phyloP scores from a whole-genome alignment of 2,329 filamentous ascomycete genomes.

The Plectosphaerella sp. region DNA sequence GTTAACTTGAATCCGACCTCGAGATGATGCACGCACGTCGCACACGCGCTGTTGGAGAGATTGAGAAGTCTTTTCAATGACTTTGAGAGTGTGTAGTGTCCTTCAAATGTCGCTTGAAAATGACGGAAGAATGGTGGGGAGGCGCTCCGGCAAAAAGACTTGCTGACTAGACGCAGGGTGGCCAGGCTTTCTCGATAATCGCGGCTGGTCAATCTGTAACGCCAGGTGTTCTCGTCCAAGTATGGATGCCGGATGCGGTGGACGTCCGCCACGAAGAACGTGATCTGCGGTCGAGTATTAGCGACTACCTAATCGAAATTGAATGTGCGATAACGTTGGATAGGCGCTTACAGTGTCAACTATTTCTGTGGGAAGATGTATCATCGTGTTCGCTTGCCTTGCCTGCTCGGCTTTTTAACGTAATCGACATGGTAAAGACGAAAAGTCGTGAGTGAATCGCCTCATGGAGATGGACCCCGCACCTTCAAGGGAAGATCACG shows the following conservation, averaged over 20 bases:
- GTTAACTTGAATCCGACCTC: background rate
- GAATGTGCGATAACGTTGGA: background rate
- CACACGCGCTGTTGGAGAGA: background rate
- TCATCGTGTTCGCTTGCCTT: background rate
- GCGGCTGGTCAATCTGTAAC: background rate
- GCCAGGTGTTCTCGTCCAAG: background rate
- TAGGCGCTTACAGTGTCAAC: background rate
- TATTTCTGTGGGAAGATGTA: background rate
- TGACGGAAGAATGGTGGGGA: background rate
- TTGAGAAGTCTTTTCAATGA: background rate
- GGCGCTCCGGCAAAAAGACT: background rate
- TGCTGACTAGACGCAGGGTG: background rate
- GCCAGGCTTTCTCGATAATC: background rate
- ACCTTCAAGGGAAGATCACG: too few species aligned
- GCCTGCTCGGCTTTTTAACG: too few species aligned
- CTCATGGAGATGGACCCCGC: too few species aligned
- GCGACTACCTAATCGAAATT: too few species aligned
- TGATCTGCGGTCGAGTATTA: background rate
- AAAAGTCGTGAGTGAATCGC: too few species aligned
- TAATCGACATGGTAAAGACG: too few species aligned
- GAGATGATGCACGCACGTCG: background rate
- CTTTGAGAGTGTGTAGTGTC: background rate
- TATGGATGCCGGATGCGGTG: background rate
- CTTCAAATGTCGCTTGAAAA: background rate
- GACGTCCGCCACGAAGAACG: background rate